Conservation (phyloP, 1,139 yeast species). For the Casaregolazyma lundiana region DNA sequence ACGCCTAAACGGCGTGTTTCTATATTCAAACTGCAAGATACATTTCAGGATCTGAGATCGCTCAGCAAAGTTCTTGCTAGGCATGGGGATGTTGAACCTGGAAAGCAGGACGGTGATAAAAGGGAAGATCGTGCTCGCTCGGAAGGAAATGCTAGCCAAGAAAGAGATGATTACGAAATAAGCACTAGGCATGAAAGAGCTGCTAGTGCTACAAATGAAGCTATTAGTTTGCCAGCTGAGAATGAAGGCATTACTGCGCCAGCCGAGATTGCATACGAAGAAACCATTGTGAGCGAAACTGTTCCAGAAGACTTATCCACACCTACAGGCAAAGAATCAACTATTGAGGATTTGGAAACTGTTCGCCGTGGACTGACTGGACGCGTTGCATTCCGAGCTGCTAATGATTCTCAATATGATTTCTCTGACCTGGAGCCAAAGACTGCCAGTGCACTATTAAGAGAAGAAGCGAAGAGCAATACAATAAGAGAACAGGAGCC, state of each 20-base stretch:
- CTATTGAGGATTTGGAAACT: not conserved
- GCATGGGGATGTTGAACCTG: not conserved
- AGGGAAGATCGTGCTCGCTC: not conserved
- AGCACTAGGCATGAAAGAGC: not conserved
- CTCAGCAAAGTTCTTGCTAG: constrained; percentile 17
- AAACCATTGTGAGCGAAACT: no score
- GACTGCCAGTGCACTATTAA: not conserved
- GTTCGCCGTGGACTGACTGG: not conserved
- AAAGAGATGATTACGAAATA: no score
- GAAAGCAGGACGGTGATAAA: not conserved
- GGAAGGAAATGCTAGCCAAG: no score
- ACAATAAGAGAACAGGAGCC: not conserved
- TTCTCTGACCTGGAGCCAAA: not conserved
- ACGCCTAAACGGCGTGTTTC: constrained; percentile 11
- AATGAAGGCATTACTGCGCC: not conserved
- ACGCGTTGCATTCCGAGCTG: not conserved
- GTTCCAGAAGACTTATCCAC: not conserved
- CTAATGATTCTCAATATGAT: not conserved
- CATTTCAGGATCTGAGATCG: constrained; percentile 7
- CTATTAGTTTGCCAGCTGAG: not conserved
- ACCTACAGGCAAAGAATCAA: not conserved
- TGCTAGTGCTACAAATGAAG: not conserved
- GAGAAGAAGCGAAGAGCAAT: not conserved
- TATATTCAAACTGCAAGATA: constrained; percentile 7
- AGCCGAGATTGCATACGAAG: no score